Percentiles rank a stretch among this genome's conserved stretches.
phyloP scores from a whole-genome alignment of 2,329 filamentous ascomycete species.

The Aspergillus floridensis region DNA sequence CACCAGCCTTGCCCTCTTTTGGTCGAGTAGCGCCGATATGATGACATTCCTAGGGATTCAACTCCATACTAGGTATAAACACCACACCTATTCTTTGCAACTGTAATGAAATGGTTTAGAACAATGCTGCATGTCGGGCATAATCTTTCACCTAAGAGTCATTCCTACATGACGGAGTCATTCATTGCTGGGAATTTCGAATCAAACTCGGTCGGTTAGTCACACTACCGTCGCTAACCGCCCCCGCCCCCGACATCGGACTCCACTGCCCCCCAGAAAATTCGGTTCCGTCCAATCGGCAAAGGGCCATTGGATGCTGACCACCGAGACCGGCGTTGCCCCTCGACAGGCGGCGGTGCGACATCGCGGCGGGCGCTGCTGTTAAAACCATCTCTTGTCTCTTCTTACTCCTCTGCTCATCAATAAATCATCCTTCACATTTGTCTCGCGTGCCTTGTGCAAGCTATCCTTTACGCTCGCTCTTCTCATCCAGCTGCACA shows the following conservation, averaged over 20 bases:
- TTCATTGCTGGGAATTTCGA: not conserved
- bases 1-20: not conserved
- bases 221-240: constrained; percentile 18
- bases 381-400: constrained; percentile 23
- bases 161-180: not conserved
- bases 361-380: constrained; percentile 31
- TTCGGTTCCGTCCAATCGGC: constrained; percentile 25
- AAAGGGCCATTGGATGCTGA: constrained; percentile 30
- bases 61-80: not conserved
- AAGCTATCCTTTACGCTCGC: not conserved
- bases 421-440: constrained; percentile 11
- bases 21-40: not conserved
- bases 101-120: no score
- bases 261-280: constrained; percentile 1
- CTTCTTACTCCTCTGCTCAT: not conserved
- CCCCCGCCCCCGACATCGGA: constrained; percentile 11
- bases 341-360: constrained; percentile 31
- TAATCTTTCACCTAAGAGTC: not conserved
- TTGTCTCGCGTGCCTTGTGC: constrained; percentile 6
- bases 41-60: not conserved
- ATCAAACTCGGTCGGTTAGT: constrained; percentile 15
- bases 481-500: constrained; percentile 1
- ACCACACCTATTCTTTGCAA: no score
- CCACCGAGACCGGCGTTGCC: constrained; percentile 38
- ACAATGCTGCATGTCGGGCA: no score